phyloP scores from a whole-genome alignment of 768 basidiomycete species.

The Termitomyces sp. region DNA sequence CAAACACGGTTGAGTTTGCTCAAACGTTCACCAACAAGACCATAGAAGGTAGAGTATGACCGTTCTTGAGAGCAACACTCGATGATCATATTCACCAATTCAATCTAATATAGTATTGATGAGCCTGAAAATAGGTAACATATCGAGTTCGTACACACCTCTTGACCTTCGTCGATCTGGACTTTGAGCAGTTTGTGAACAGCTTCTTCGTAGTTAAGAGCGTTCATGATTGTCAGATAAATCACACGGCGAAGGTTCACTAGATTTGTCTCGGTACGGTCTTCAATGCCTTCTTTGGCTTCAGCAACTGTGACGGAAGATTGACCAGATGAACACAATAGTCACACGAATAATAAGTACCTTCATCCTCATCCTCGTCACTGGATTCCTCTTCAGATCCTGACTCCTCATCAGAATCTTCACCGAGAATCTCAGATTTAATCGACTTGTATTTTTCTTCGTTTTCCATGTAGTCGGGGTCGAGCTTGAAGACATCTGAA shows the following conservation, averaged over 20 bases:
- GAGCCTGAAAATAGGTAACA: neutral
- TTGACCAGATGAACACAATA: neutral
- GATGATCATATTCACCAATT: constrained; percentile 97
- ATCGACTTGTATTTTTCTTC: constrained; percentile 93
- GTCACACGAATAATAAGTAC: constrained; percentile 14
- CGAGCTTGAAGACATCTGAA: constrained; percentile 91
- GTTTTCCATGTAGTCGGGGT: constrained; percentile 81
- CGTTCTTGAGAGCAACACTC: constrained; percentile 99
- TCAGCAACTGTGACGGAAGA: constrained; percentile 44
- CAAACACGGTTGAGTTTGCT: constrained; percentile 94
- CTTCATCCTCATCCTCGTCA: constrained; percentile 54
- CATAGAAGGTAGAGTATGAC: constrained; percentile 96
- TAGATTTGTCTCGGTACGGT: constrained; percentile 91
- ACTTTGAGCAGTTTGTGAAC: constrained; percentile 97
- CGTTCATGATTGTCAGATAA: constrained; percentile 99
- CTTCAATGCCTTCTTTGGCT: constrained; percentile 87
- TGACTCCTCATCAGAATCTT: constrained; percentile 72
- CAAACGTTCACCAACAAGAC: constrained; percentile 93
- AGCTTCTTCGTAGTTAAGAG: constrained; percentile 96
- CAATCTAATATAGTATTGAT: constrained; percentile 51
- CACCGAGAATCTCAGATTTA: constrained; percentile 91
- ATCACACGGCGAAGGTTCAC: constrained; percentile 92
- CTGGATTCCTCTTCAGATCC: constrained; percentile 55
- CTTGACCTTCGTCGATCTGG: constrained; percentile 86
- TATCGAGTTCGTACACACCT: constrained; percentile 49